phyloP scores from a whole-genome alignment of 2,329 filamentous ascomycete genomes.

The Talaromyces sp. region DNA sequence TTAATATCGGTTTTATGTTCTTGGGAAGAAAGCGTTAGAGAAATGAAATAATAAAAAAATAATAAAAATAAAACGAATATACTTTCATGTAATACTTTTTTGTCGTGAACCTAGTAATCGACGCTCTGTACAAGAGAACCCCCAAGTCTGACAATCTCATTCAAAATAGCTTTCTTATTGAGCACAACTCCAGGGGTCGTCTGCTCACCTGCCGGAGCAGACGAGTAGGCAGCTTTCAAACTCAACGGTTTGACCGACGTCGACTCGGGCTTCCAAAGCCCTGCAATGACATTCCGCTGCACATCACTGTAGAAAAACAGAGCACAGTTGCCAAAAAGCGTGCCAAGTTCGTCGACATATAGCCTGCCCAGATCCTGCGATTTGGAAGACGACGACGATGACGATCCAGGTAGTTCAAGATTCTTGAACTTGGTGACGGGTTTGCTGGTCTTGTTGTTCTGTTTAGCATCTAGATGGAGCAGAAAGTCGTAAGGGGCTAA shows the following conservation, averaged over 20 bases:
- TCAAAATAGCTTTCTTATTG: constrained; percentile 36
- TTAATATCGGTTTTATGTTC: constrained; percentile 11
- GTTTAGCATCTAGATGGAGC: constrained; percentile 61
- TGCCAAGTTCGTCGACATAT: constrained; percentile 62
- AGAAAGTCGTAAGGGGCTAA: constrained; percentile 78
- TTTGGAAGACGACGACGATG: constrained; percentile 49
- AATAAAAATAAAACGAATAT: background rate
- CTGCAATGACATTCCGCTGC: constrained; percentile 54
- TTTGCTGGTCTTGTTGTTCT: constrained; percentile 35
- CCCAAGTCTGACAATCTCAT: constrained; percentile 46
- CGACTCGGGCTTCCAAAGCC: constrained; percentile 57
- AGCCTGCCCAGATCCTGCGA: constrained; percentile 56
- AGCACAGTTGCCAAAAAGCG: constrained; percentile 61
- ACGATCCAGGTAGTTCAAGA: constrained; percentile 2
- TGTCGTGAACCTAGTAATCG: constrained; percentile 35
- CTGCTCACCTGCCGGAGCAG: constrained; percentile 17
- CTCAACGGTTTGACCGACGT: constrained; percentile 26
- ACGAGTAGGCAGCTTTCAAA: constrained; percentile 34
- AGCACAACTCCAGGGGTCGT: constrained; percentile 17
- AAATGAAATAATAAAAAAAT: background rate
- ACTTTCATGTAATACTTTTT: background rate
- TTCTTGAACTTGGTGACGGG: constrained; percentile 65
- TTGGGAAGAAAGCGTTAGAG: background rate
- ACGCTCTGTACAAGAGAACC: constrained; percentile 62
- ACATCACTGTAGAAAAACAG: constrained; percentile 71